These are phyloP conservation scores for Filosporella fistucella DNA, from an alignment of 495 filamentous ascomycete genomes.

Conservation along the genomic window DNA sequence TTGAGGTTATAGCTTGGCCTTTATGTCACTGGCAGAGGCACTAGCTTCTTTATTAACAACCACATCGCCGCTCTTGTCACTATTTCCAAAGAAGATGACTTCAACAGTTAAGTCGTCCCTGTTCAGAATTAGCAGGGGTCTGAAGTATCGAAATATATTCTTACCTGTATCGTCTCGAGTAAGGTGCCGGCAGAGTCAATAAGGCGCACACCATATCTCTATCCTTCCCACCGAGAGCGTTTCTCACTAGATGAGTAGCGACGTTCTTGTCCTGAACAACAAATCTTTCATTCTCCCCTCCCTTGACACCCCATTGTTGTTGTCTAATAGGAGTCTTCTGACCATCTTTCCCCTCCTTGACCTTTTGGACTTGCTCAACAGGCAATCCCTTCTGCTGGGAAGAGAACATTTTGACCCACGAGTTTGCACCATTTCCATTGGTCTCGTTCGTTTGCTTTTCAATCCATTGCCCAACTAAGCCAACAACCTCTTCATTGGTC, in stretches of 20 bases:
- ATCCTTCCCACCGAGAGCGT: conserved; percentile 92
- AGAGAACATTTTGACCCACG: conserved; percentile 56
- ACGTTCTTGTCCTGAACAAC: conserved; percentile 95
- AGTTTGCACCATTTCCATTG: conserved; percentile 34
- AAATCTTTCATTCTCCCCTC: conserved; percentile 67
- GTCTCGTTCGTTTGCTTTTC: conserved; percentile 59
- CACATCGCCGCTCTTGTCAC: conserved; percentile 68
- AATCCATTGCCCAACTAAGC: conserved; percentile 94
- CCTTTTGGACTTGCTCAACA: conserved; percentile 41
- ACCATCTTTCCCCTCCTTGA: conserved; percentile 33
- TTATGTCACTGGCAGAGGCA: conserved; percentile 44
- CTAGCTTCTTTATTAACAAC: conserved; percentile 83
- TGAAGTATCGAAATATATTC: neutral
- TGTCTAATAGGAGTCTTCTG: conserved; percentile 77
- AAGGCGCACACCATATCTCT: conserved; percentile 92
- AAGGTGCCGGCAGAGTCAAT: conserved; percentile 86
- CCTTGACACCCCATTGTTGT: conserved; percentile 75
- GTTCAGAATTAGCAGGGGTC: neutral
- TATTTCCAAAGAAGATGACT: conserved; percentile 95
- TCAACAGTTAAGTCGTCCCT: conserved; percentile 96
- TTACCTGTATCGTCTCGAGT: conserved; percentile 84
- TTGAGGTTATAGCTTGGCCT: conserved; percentile 54
- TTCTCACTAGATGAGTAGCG: conserved; percentile 91
- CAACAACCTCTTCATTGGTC: conserved; percentile 96
- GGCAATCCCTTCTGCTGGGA: conserved; percentile 45